Conservation (phyloP, 2,329 filamentous ascomycete species). For the Boeremia exigua region DNA sequence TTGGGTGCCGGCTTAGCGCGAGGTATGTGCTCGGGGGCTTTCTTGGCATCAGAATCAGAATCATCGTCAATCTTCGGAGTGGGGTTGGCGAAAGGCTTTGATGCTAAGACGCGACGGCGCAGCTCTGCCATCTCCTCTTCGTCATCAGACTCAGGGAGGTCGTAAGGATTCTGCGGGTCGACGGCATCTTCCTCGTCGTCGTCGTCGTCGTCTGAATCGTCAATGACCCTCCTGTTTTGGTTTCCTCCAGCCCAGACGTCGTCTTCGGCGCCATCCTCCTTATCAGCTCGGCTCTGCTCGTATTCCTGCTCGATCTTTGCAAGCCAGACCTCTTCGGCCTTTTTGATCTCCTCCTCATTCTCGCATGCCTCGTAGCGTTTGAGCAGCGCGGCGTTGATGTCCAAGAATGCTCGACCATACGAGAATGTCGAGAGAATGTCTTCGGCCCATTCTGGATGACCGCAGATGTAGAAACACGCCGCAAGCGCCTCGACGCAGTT, state of each 20-base stretch:
- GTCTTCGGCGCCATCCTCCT: conserved; percentile 61
- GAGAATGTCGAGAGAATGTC: conserved; percentile 82
- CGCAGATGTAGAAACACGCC: conserved; percentile 91
- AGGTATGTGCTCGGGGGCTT: conserved; percentile 66
- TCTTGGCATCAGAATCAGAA: conserved; percentile 53
- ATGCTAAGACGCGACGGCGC: conserved; percentile 84
- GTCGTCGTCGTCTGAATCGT: conserved; percentile 57
- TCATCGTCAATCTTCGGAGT: conserved; percentile 36
- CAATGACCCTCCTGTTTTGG: conserved; percentile 69
- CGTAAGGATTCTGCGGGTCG: conserved; percentile 70
- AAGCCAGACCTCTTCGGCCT: conserved; percentile 86
- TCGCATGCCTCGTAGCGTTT: conserved; percentile 84
- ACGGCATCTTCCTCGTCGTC: conserved; percentile 53
- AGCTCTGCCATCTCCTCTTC: conserved; percentile 94
- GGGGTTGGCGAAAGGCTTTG: conserved; percentile 81
- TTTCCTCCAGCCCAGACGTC: conserved; percentile 94
- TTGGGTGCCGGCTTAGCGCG: conserved; percentile 56
- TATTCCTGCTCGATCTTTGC: conserved; percentile 90
- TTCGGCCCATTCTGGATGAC: conserved; percentile 88
- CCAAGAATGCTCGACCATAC: conserved; percentile 85
- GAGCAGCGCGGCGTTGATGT: conserved; percentile 85
- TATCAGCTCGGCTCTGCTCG: conserved; percentile 73
- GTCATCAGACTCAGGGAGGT: conserved; percentile 74
- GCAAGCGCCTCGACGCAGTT: conserved; percentile 97
- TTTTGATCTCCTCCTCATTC: conserved; percentile 82